Percentiles rank a stretch among this genome's conserved stretches.
phyloP scores from a whole-genome alignment of 225 moss, liverwort and hornwort genomes.

The Physcomitrium patens region DNA sequence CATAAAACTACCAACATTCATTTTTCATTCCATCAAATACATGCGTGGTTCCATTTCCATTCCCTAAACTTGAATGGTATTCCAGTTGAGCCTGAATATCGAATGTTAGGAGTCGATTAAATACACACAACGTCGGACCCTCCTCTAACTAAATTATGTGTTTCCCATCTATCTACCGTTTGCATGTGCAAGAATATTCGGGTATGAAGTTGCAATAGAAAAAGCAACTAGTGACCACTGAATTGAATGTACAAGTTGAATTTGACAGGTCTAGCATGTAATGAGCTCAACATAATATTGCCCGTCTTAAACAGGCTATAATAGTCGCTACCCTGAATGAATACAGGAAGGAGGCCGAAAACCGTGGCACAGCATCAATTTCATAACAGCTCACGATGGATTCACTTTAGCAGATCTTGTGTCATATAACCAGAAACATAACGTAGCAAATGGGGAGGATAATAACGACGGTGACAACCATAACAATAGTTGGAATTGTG shows the following conservation, averaged over 20 bases:
- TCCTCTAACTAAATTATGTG: background rate
- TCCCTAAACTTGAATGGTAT: constrained; percentile 12
- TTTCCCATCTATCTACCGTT: background rate
- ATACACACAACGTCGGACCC: constrained; percentile 7
- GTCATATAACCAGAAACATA: constrained; percentile 86
- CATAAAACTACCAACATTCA: background rate
- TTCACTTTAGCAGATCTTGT: constrained; percentile 89
- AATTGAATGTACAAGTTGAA: background rate
- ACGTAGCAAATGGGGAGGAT: constrained; percentile 84
- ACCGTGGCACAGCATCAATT: constrained; percentile 91
- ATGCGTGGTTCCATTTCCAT: background rate
- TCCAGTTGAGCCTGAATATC: background rate
- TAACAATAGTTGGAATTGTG: constrained; percentile 96
- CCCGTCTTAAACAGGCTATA: background rate
- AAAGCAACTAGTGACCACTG: background rate
- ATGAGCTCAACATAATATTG: constrained; percentile 5
- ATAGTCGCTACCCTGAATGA: constrained; percentile 4
- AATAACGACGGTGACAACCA: constrained; percentile 88
- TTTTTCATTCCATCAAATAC: background rate
- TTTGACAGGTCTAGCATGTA: background rate
- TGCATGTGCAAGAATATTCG: constrained; percentile 17
- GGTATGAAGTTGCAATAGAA: constrained; percentile 8
- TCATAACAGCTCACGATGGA: constrained; percentile 89
- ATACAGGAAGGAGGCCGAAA: constrained; percentile 89
- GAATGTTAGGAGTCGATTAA: background rate